Percentiles rank a stretch among this genome's conserved stretches.
Conservation (phyloP, 2,329 filamentous ascomycete species). For the Verticillium longisporum region DNA sequence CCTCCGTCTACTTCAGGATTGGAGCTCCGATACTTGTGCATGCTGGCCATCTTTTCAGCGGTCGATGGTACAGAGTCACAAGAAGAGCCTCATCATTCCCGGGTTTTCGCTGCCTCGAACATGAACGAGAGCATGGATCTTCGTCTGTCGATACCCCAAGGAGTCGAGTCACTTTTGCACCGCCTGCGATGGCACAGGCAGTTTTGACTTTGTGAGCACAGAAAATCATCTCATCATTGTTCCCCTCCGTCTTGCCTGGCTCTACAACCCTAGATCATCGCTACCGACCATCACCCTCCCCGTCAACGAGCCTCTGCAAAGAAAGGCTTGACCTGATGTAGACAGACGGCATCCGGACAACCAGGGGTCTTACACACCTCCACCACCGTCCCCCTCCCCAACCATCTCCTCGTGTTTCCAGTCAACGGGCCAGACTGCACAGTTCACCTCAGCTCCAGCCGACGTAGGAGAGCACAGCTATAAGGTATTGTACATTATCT, state of each 20-base stretch:
- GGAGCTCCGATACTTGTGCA: no score
- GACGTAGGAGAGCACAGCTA: background rate
- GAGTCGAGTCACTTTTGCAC: no score
- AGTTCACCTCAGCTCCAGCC: background rate
- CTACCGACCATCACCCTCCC: background rate
- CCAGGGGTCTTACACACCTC: background rate
- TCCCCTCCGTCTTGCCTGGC: background rate
- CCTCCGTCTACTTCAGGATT: no score
- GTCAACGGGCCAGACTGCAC: background rate
- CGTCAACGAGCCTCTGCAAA: background rate
- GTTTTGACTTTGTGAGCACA: background rate
- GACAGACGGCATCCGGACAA: no score
- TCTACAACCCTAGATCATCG: background rate
- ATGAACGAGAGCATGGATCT: no score
- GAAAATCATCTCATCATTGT: slow-evolving; percentile 10
- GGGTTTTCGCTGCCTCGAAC: background rate
- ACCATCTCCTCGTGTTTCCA: slow-evolving; percentile 2
- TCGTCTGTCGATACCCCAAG: no score
- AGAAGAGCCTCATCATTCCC: no score
- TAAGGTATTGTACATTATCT: slow-evolving; percentile 12
- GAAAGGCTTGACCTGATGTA: no score
- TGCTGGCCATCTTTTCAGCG: no score
- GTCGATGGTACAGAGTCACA: no score
- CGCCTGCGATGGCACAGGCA: no score
- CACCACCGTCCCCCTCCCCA: background rate